Evolutionary conservation across 2,329 filamentous ascomycete species (phyloP).

Genomic region (Fusarium metavorans): DNA sequence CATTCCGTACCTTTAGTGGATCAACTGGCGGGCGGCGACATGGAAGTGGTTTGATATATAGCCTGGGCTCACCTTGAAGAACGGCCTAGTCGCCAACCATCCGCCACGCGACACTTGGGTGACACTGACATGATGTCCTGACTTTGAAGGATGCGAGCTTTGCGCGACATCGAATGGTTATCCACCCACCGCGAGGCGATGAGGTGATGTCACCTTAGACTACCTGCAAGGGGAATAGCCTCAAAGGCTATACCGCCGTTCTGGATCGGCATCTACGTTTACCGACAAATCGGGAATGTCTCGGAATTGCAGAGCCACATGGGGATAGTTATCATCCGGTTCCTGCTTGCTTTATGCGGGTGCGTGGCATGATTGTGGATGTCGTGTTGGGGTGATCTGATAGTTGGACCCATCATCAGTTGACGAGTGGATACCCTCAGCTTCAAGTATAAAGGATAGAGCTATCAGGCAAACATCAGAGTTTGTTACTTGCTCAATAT

Average conservation of each 20-base stretch:
- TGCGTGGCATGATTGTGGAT: slow-evolving; percentile 8
- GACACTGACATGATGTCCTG: not conserved
- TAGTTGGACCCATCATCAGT: not conserved
- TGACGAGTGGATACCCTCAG: not conserved
- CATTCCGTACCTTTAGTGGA: not conserved
- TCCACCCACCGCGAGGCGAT: not conserved
- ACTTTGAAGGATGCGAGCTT: not conserved
- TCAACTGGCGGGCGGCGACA: not conserved
- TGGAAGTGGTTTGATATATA: not conserved
- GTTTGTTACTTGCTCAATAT: not conserved
- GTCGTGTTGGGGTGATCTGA: not conserved
- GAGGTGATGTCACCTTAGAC: slow-evolving; percentile 13
- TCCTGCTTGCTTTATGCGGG: not conserved
- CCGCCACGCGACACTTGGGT: not conserved
- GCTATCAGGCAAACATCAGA: too few relatives aligned
- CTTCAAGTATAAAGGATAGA: not conserved
- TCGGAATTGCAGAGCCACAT: slow-evolving; percentile 30
- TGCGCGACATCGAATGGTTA: not conserved
- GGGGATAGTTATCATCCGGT: slow-evolving; percentile 15
- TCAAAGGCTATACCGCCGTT: slow-evolving; percentile 19
- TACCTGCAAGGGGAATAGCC: slow-evolving; percentile 5
- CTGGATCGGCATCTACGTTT: slow-evolving; percentile 24
- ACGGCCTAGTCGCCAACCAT: not conserved
- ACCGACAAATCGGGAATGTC: slow-evolving; percentile 3
- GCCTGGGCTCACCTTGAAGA: not conserved